Evolutionary conservation across 352 stramenopile species (phyloP).

Genomic region (Globisporangium irregulare): DNA sequence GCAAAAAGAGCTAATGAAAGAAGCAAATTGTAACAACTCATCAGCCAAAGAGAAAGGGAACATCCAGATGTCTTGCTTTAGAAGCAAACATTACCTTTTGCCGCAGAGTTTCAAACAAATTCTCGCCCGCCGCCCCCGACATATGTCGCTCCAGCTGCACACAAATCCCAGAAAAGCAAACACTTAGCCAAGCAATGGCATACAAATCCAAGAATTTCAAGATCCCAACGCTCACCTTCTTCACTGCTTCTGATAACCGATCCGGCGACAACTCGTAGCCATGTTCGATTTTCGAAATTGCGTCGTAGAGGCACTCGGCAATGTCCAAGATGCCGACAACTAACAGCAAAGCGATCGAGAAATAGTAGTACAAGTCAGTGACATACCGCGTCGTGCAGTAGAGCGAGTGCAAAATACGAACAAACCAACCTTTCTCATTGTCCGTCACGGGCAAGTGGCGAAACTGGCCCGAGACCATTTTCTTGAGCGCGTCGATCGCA

Average conservation of each 20-base stretch:
- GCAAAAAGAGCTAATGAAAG: slow-evolving; percentile 66
- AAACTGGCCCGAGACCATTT: slow-evolving; percentile 96
- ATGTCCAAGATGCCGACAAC: slow-evolving; percentile 98
- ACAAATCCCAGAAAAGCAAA: slow-evolving; percentile 1
- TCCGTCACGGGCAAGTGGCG: slow-evolving; percentile 94
- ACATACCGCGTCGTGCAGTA: neutral
- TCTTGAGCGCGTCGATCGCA: slow-evolving; percentile 95
- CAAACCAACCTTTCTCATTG: slow-evolving; percentile 62
- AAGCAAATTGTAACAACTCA: neutral
- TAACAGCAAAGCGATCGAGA: slow-evolving; percentile 5
- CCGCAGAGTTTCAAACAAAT: slow-evolving; percentile 79
- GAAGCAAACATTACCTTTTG: slow-evolving; percentile 51
- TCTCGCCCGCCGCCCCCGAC: slow-evolving; percentile 41
- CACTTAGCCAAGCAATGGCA: neutral
- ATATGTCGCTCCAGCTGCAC: slow-evolving; percentile 58
- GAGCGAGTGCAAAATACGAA: neutral
- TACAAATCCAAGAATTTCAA: neutral
- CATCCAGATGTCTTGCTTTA: neutral
- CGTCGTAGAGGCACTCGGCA: slow-evolving; percentile 98
- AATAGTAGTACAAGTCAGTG: neutral
- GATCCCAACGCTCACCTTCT: slow-evolving; percentile 47
- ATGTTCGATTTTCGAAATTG: slow-evolving; percentile 95
- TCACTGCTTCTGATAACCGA: slow-evolving; percentile 65
- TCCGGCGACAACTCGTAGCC: slow-evolving; percentile 76
- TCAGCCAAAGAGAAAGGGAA: neutral